Percentiles rank a stretch among this genome's conserved stretches.
Evolutionary conservation across 2,329 filamentous ascomycete genomes (phyloP).

Genomic region (Plenodomus biglobosus): DNA sequence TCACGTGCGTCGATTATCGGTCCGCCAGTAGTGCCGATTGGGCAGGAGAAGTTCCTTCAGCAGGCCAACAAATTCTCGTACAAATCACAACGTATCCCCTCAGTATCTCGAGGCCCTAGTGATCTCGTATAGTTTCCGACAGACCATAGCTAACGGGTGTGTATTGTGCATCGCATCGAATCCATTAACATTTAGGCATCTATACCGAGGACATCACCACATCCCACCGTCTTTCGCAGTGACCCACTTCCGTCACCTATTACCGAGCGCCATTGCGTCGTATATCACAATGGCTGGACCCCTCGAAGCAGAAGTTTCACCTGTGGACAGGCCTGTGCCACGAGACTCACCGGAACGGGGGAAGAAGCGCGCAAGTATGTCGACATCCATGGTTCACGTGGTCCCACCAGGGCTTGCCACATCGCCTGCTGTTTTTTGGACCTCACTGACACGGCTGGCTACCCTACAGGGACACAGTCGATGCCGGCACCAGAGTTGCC

Average conservation of each 20-base stretch:
- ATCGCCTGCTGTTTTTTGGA: constrained; percentile 10
- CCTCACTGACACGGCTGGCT: constrained; percentile 27
- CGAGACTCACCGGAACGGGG: constrained; percentile 41
- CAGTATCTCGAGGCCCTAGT: neutral
- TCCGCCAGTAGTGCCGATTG: neutral
- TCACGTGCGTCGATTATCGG: neutral
- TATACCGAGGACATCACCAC: neutral
- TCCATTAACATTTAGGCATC: constrained; percentile 3
- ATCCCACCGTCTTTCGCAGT: neutral
- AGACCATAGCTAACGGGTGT: constrained; percentile 1
- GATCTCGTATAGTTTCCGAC: neutral
- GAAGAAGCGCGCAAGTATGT: constrained; percentile 44
- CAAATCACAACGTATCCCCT: neutral
- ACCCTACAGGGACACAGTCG: constrained; percentile 69
- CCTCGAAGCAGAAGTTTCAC: constrained; percentile 21
- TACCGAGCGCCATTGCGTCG: neutral
- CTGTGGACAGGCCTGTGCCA: constrained; percentile 22
- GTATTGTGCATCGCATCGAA: constrained; percentile 2
- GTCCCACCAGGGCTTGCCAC: constrained; percentile 1
- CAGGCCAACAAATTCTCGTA: neutral
- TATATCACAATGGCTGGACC: constrained; percentile 19
- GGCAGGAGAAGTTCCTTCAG: neutral
- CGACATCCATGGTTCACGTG: constrained; percentile 7
- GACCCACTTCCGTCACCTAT: neutral
- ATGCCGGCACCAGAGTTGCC: constrained; percentile 89